Evolutionary conservation across 2,329 filamentous ascomycete species (phyloP).

Genomic region (Colletotrichum endophyticum): DNA sequence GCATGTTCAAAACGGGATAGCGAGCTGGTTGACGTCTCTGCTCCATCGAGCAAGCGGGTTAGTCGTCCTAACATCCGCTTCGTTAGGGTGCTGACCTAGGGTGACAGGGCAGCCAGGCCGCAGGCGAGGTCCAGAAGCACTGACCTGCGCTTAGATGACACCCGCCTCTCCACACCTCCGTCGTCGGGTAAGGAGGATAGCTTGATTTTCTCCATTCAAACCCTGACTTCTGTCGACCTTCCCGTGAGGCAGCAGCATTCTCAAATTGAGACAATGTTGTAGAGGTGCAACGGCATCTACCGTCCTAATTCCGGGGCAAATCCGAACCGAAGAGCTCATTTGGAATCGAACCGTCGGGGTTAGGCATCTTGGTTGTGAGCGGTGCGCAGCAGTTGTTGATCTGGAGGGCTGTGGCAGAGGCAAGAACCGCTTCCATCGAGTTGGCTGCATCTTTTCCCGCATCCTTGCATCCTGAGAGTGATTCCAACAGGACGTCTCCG

Average conservation of each 20-base stretch:
- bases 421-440: background rate
- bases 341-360: background rate
- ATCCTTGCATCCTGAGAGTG: background rate
- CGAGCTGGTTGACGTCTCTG: background rate
- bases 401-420: background rate
- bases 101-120: background rate
- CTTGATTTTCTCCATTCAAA: background rate
- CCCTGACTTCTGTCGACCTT: background rate
- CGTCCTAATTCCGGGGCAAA: background rate
- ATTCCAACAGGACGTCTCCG: background rate
- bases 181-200: background rate
- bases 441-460: background rate
- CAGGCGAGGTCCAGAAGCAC: background rate
- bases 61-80: background rate
- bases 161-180: background rate
- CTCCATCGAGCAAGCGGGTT: background rate
- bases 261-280: background rate
- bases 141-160: conserved; percentile 1
- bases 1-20: background rate
- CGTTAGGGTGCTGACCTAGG: background rate
- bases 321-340: background rate
- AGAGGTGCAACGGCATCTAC: background rate
- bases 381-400: background rate
- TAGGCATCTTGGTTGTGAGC: background rate
- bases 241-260: background rate